These are phyloP conservation scores for Claviceps quebecensis DNA, from an alignment of 2,329 filamentous ascomycete species.

Conservation along the genomic window DNA sequence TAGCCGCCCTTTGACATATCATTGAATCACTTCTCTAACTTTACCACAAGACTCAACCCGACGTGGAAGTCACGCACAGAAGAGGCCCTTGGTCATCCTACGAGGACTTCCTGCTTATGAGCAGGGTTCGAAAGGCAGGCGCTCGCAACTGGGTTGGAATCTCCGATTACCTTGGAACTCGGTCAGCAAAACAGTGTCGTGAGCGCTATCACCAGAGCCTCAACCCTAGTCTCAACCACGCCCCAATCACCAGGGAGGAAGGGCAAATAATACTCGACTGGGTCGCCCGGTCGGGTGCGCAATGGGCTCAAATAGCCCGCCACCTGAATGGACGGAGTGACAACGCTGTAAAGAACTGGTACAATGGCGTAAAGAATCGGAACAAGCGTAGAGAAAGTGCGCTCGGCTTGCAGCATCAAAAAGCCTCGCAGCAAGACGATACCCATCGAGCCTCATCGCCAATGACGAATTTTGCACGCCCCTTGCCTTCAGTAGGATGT, in stretches of 20 bases:
- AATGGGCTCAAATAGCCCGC: conserved; percentile 87
- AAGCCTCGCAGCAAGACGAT: neutral
- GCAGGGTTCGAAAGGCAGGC: conserved; percentile 57
- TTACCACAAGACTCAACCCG: neutral
- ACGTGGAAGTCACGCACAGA: conserved; percentile 11
- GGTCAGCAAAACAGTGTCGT: conserved; percentile 87
- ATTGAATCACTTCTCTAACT: neutral
- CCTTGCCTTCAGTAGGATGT: neutral
- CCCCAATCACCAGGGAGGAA: conserved; percentile 58
- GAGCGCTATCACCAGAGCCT: conserved; percentile 92
- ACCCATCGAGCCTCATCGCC: neutral
- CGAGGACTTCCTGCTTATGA: conserved; percentile 59
- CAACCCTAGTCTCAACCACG: conserved; percentile 59
- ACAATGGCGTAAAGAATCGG: conserved; percentile 86
- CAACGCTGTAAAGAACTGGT: conserved; percentile 97
- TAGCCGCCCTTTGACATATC: no score
- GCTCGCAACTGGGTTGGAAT: conserved; percentile 86
- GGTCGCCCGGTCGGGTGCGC: conserved; percentile 66
- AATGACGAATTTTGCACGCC: neutral
- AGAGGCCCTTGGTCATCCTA: conserved; percentile 72
- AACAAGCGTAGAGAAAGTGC: conserved; percentile 31
- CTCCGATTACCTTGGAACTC: conserved; percentile 56
- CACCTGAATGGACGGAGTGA: conserved; percentile 73
- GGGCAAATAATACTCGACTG: conserved; percentile 61
- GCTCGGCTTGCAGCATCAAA: neutral